Base-by-base conservation (phyloP, 73 alveolate species). In the Stentor coeruleus region DNA sequence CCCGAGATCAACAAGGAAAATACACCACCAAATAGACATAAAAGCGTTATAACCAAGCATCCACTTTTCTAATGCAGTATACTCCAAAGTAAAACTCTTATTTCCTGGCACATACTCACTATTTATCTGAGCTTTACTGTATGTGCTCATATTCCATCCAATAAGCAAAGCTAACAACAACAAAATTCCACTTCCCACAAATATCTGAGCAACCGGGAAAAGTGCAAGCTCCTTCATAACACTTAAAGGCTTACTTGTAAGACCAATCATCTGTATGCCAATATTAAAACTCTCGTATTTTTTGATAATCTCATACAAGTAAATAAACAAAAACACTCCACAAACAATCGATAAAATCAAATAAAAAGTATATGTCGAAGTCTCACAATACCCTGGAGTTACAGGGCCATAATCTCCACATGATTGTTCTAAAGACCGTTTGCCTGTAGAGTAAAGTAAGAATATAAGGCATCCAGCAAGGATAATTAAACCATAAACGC, bases 351-450 rank as follows among this genome's bases (percentile, higher is more conserved):
- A 37, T 33, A 66, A 26, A 2, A 40, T 40, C 0, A 26, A 28
- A 66, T 66, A 66, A 33, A 66, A 66, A 66, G n/a, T 20, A 2
- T 66, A 66, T 14, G n/a, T 33, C 49, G 26, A 28, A 15, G 36
- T 66, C 14, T 66, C 39, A 2, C 79, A 66, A 33, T 66, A 66
- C 20, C 33, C 39, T 1, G 79, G 79, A 66, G 36, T 11, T 1
- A 31, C 79, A 28, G 79, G 79, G 40, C 79, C 79, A 33, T 66
- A 66, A 20, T 20, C n/a, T 66, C 37, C 79, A 33, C 79, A 66
- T 37, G n/a, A 20, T 20, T 20, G 79, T 66, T 66, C 37, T 28
- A 20, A 40, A 11, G 37, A 14, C 2, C 37, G n/a, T 20, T 66
- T 66, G 0, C 40, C 79, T 66, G 79, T 40, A 14, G n/a, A 37